Conservation (phyloP, 176 grass and related monocot species). For the Avena insularis region DNA sequence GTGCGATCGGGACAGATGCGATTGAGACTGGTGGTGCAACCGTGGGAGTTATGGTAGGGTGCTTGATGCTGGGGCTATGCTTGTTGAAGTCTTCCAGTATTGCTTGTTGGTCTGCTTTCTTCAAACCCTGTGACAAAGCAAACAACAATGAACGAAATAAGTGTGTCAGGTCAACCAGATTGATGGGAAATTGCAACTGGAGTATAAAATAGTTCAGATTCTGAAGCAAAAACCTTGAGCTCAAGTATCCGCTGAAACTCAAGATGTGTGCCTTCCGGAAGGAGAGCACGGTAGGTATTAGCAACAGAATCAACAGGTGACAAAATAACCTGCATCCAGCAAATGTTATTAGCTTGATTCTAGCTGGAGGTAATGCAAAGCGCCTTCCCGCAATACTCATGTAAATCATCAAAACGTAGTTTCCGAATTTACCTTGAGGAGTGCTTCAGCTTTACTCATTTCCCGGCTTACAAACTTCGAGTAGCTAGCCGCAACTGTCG, state of each 20-base stretch:
- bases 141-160: not conserved
- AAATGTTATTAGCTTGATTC: constrained; percentile 36
- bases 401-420: not conserved
- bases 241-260: constrained; percentile 99
- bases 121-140: constrained; percentile 69
- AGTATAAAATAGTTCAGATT: not conserved
- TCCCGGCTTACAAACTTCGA: constrained; percentile 98
- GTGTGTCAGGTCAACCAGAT: not conserved
- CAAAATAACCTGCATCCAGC: constrained; percentile 83
- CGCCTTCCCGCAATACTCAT: constrained; percentile 6
- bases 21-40: constrained; percentile 48
- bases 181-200: not conserved
- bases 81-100: constrained; percentile 97
- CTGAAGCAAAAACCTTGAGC: constrained; percentile 71
- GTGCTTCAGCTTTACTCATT: constrained; percentile 99
- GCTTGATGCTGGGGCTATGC: constrained; percentile 74
- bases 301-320: constrained; percentile 97
- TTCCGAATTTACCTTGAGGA: constrained; percentile 77
- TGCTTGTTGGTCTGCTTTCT: constrained; percentile 94
- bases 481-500: constrained; percentile 72
- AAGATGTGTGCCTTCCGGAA: constrained; percentile 84
- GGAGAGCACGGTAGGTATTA: constrained; percentile 87
- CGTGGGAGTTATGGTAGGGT: constrained; percentile 59
- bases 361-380: constrained; percentile 16
- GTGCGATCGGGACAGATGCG: constrained; percentile 44